phyloP scores from a whole-genome alignment of 495 filamentous ascomycete species.

The Chaetomidium leptoderma region DNA sequence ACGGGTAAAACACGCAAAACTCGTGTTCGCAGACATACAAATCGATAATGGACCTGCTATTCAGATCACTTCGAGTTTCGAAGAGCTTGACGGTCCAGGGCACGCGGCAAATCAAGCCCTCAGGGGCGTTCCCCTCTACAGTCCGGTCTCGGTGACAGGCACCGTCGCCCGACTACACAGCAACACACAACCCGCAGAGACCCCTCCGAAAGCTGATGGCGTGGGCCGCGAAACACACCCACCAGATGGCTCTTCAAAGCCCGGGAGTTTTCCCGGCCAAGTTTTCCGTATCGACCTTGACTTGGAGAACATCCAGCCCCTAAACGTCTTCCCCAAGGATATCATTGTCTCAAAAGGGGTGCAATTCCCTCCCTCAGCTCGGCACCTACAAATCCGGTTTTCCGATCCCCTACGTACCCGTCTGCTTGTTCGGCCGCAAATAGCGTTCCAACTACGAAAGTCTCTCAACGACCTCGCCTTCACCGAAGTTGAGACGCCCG shows the following conservation, averaged over 20 bases:
- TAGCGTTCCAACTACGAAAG: conserved; percentile 50
- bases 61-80: conserved; percentile 37
- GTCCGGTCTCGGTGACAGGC: conserved; percentile 39
- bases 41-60: conserved; percentile 27
- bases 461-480: conserved; percentile 55
- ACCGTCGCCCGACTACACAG: conserved; percentile 23
- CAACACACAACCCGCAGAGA: neutral
- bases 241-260: neutral
- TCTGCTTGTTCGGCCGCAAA: conserved; percentile 52
- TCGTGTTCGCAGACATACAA: conserved; percentile 64
- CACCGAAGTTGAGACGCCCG: conserved; percentile 80
- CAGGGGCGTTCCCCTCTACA: conserved; percentile 33
- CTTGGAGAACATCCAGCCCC: conserved; percentile 56
- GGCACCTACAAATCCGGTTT: conserved; percentile 82
- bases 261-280: conserved; percentile 13
- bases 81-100: conserved; percentile 20
- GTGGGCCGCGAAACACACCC: neutral
- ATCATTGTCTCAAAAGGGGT: conserved; percentile 68
- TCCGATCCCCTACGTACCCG: conserved; percentile 59
- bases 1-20: conserved; percentile 58
- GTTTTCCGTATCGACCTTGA: conserved; percentile 29
- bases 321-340: conserved; percentile 74
- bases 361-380: conserved; percentile 64
- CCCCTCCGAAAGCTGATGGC: neutral
- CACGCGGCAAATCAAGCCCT: conserved; percentile 29